Evolutionary conservation across 148 eudicot species (phyloP).

Genomic region (Dysphania ambrosioides): DNA sequence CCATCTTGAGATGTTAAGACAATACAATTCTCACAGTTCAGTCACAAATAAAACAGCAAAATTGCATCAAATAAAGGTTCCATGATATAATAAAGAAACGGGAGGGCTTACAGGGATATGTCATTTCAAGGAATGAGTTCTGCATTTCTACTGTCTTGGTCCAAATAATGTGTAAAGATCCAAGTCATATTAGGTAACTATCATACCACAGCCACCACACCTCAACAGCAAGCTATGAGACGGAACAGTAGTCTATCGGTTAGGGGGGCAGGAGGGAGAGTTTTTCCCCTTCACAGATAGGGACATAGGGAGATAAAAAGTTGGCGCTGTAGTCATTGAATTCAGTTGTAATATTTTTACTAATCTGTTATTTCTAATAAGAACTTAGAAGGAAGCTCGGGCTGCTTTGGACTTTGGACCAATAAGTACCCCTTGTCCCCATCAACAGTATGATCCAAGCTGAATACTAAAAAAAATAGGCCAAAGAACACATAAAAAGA

Average conservation of each 20-base stretch:
- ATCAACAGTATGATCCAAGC: not conserved
- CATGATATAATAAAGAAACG: not conserved
- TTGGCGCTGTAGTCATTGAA: not conserved
- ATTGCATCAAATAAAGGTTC: not conserved
- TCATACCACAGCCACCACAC: not conserved
- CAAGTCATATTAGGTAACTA: no score
- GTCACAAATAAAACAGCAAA: not conserved
- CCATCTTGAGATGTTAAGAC: not conserved
- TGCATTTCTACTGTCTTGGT: not conserved
- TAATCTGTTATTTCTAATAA: not conserved
- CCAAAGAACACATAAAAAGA: no score
- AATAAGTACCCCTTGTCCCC: not conserved
- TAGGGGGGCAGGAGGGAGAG: not conserved
- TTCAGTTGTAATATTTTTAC: not conserved
- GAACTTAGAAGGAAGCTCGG: not conserved
- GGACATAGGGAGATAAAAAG: not conserved
- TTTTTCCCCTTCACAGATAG: not conserved
- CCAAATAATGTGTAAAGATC: not conserved
- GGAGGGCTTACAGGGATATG: not conserved
- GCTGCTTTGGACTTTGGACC: not conserved
- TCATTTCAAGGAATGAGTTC: not conserved
- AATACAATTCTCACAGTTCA: not conserved
- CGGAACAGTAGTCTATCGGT: not conserved
- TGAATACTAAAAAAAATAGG: not conserved
- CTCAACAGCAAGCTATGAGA: not conserved